These are phyloP conservation scores for Penicillium odoratum DNA, from an alignment of 495 filamentous ascomycete genomes.

Conservation along the genomic window DNA sequence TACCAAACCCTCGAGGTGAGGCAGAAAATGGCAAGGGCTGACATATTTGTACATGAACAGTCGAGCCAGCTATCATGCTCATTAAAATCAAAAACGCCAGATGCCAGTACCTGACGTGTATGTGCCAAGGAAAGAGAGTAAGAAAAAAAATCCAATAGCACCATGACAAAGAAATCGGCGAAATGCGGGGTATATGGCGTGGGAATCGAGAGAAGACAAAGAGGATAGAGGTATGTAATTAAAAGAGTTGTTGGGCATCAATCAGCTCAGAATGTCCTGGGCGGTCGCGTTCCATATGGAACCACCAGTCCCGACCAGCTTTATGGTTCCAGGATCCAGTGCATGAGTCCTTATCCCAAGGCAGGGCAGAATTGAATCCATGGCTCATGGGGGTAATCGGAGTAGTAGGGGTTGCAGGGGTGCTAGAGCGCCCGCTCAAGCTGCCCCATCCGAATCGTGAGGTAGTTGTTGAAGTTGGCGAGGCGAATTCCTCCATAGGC, in stretches of 20 bases:
- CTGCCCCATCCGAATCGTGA: constrained; percentile 45
- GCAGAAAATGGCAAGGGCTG: constrained; percentile 6
- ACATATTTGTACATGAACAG: constrained; percentile 4
- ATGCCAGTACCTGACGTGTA: neutral
- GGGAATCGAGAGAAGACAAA: constrained; percentile 13
- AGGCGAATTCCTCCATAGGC: constrained; percentile 33
- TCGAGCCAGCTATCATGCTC: constrained; percentile 13
- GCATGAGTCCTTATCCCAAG: constrained; percentile 49
- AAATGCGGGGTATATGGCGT: constrained; percentile 35
- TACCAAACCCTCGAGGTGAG: neutral
- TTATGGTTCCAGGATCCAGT: constrained; percentile 52
- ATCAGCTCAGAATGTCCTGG: constrained; percentile 42
- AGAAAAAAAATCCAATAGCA: constrained; percentile 16
- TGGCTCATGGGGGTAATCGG: constrained; percentile 39
- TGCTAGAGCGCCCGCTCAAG: constrained; percentile 35
- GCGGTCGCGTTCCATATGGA: constrained; percentile 50
- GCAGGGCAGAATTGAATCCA: constrained; percentile 28
- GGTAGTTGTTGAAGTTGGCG: constrained; percentile 35
- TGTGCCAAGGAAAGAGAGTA: constrained; percentile 11
- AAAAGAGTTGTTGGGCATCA: constrained; percentile 42
- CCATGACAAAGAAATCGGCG: constrained; percentile 18
- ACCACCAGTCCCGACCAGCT: constrained; percentile 50
- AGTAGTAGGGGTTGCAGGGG: constrained; percentile 38
- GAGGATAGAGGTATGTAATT: constrained; percentile 9
- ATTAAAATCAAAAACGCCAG: constrained; percentile 13